Base-by-base conservation (phyloP, 306 rosid genomes). In the Gleditsia sinensis region DNA sequence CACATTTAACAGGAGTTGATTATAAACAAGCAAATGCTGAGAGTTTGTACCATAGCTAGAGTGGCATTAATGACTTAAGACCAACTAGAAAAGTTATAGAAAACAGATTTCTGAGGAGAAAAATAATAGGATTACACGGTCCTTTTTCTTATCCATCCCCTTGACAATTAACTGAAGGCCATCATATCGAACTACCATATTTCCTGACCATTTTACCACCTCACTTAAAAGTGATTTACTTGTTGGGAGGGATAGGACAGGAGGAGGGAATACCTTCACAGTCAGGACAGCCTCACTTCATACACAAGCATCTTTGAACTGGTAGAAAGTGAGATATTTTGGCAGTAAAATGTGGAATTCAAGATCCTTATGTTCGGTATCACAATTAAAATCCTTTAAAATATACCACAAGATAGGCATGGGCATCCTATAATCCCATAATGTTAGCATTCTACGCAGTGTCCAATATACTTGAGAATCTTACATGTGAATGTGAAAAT, bases 11-110 rank as follows among this genome's bases (percentile, higher is more conserved):
- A 40, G 17, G 28, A 75, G 59, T 67, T 37, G 32, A 73, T 71
- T 20, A 71, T 54, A 48, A 64, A 64, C 40, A 54, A 71, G 19
- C 51, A 53, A 63, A 71, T 61, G 72, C 53, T 54, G 62, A 64
- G 62, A 32, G 19, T 67, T 27, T 42, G 24, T 50, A 71, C 34
- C 50, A 78, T 19, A 40, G 43, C 53, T 16, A n/a, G 46, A 57
- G 54, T 66, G 53, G 37, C 36, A 49, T 50, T 23, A 40, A 66
- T 21, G 75, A 65, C 20, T 71, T n/a, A 62, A 25, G 66, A 53
- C 28, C 28, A 12, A 62, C 10, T 19, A 7, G 50, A 63, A 62
- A 45, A 76, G 65, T 34, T 71, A 27, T 2, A 56, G 51, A 63
- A n/a, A 64, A 51, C 27, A 76, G 58, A 77, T 3, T 64, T 9